Evolutionary conservation across 257 asterid genomes (phyloP).

Genomic region (Penstemon newberryi): DNA sequence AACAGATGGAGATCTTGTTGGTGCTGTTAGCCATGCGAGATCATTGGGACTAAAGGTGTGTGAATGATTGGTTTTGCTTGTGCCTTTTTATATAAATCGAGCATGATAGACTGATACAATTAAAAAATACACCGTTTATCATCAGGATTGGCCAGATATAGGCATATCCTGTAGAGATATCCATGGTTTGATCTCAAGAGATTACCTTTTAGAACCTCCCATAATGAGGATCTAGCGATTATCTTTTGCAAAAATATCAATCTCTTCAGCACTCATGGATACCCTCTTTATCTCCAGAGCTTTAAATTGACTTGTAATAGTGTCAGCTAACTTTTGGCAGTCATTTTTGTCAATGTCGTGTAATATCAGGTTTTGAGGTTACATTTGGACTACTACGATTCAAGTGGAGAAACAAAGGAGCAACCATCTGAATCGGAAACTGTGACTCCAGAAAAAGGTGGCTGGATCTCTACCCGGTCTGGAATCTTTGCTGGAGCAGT

Average conservation of each 20-base stretch:
- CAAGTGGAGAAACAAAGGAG: conserved; percentile 29
- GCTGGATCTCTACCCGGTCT: conserved; percentile 25
- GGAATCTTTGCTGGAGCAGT: conserved; percentile 71
- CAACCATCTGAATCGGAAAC: conserved; percentile 25
- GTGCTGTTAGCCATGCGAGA: conserved; percentile 77
- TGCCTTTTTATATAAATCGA: not conserved
- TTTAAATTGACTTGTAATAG: not conserved
- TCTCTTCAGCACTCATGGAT: not conserved
- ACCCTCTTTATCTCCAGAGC: not conserved
- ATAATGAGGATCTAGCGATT: not conserved
- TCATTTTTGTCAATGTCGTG: not conserved
- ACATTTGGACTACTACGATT: conserved; percentile 50
- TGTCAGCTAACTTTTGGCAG: not conserved
- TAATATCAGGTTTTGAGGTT: conserved; percentile 66
- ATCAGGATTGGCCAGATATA: conserved; percentile 12
- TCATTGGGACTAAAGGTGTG: conserved; percentile 69
- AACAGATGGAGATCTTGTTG: conserved; percentile 72
- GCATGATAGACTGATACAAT: conserved; percentile 7
- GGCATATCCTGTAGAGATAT: conserved; percentile 6
- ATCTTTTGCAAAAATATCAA: not conserved
- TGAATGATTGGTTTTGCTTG: conserved; percentile 1
- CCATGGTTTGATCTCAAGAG: not conserved
- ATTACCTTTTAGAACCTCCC: conserved; percentile 12
- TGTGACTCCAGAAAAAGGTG: conserved; percentile 33
- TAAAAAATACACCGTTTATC: not conserved